Conservation (phyloP, 2,329 filamentous ascomycete species). For the Cladosporium sp. region DNA sequence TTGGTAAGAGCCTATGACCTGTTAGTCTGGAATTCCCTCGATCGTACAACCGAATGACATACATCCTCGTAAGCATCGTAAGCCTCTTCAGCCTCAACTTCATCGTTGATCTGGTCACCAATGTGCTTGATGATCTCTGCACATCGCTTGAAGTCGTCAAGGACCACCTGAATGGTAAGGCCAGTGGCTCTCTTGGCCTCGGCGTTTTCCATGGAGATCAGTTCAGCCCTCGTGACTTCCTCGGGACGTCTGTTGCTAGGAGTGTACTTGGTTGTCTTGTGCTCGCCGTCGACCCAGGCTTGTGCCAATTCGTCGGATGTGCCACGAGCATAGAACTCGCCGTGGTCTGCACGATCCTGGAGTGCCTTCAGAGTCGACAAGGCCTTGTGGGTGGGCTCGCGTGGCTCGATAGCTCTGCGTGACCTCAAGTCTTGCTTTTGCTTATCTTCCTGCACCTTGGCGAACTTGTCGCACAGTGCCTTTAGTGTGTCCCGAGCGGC, state of each 20-base stretch:
- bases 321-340: slow-evolving; percentile 1
- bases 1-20: not conserved
- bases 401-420: not conserved
- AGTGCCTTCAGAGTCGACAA: not conserved
- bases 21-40: not conserved
- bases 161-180: not conserved
- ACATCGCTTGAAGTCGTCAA: slow-evolving; percentile 5
- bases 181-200: slow-evolving; percentile 1
- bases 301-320: not conserved
- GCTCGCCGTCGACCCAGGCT: slow-evolving; percentile 1
- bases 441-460: slow-evolving; percentile 3
- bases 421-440: not conserved
- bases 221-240: not conserved
- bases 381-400: not conserved
- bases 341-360: not conserved
- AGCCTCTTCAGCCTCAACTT: not conserved
- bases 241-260: slow-evolving; percentile 1
- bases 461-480: not conserved
- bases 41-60: not conserved
- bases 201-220: slow-evolving; percentile 7
- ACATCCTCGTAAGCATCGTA: slow-evolving; percentile 6
- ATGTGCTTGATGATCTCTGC: slow-evolving; percentile 4
- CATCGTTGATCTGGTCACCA: not conserved
- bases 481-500: not conserved
- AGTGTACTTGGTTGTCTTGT: not conserved